A percentile compares a stretch with the other conserved stretches of the same genome.
phyloP scores from a whole-genome alignment of 2,329 filamentous ascomycete genomes.

The Aspergillus clavatus region DNA sequence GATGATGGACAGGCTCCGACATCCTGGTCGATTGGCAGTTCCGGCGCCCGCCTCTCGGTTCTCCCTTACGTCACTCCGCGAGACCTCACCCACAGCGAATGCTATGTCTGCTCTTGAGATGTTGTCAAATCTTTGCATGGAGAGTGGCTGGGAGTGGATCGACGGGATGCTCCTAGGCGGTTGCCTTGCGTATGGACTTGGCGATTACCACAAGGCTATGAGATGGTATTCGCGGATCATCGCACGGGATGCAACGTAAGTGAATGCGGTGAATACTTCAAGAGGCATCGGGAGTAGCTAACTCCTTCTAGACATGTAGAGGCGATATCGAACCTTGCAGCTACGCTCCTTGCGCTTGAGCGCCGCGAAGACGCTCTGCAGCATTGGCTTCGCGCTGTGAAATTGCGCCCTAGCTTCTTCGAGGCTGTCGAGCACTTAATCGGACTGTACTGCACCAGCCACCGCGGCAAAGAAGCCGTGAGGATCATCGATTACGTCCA shows the following conservation, averaged over 20 bases:
- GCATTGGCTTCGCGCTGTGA: conserved; percentile 81
- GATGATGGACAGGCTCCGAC: conserved; percentile 27
- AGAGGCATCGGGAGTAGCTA: conserved; percentile 15
- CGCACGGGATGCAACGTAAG: conserved; percentile 52
- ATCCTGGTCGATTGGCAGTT: conserved; percentile 29
- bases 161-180: conserved; percentile 90
- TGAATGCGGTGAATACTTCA: no score
- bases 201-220: conserved; percentile 67
- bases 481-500: conserved; percentile 84
- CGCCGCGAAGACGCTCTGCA: conserved; percentile 77
- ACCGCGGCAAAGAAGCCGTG: conserved; percentile 78
- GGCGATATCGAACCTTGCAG: conserved; percentile 87
- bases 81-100: conserved; percentile 47
- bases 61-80: conserved; percentile 26
- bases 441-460: conserved; percentile 74
- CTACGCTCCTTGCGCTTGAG: conserved; percentile 78
- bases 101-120: conserved; percentile 67
- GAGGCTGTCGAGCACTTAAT: conserved; percentile 95
- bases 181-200: conserved; percentile 85
- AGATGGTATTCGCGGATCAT: conserved; percentile 54
- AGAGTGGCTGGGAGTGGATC: conserved; percentile 81
- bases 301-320: conserved; percentile 68
- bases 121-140: conserved; percentile 68
- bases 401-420: conserved; percentile 77
- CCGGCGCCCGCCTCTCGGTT: conserved; percentile 31